phyloP scores from a whole-genome alignment of 75 land plant species.

The Picea sitchensis region DNA sequence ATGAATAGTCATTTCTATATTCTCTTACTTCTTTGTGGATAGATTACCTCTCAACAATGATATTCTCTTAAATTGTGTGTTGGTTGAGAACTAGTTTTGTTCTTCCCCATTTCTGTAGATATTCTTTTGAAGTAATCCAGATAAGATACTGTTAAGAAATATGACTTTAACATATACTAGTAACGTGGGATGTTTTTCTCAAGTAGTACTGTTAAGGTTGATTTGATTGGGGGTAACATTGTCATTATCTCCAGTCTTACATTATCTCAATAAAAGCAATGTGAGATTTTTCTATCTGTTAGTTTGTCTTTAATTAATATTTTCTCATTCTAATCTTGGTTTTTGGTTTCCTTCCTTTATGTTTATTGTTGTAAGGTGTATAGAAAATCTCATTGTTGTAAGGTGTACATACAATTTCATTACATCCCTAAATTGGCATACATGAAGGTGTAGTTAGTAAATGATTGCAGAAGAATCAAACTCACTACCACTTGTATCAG shows the following conservation, averaged over 20 bases:
- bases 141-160: background rate
- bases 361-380: too few species aligned
- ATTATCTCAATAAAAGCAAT: background rate
- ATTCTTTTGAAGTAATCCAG: background rate
- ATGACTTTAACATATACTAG: background rate
- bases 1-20: background rate
- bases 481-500: too few species aligned
- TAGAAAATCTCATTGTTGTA: too few species aligned
- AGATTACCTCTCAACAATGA: background rate
- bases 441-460: too few species aligned
- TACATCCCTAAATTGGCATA: too few species aligned
- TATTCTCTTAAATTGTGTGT: background rate
- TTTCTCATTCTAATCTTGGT: background rate
- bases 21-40: background rate
- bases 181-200: background rate
- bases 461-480: too few species aligned
- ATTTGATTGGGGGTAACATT: background rate
- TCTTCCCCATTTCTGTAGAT: background rate
- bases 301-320: background rate
- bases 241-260: background rate
- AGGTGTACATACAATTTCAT: too few species aligned
- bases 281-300: background rate
- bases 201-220: background rate
- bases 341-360: too few species aligned
- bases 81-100: slow-evolving; percentile 1